Conservation (phyloP, 805 yeast genomes). For the Yueomyces sinensis region DNA sequence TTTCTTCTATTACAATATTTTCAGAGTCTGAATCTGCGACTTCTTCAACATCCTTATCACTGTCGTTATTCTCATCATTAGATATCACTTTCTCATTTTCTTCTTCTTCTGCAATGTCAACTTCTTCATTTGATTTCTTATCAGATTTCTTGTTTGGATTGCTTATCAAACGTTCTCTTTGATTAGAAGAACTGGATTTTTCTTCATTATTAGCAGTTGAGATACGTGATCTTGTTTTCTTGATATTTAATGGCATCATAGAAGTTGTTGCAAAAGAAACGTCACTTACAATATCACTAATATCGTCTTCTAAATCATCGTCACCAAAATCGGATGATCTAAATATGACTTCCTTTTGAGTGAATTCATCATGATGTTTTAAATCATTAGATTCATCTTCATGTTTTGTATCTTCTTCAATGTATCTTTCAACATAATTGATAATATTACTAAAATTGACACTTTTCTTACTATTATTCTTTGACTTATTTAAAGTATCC, state of each 20-base stretch:
- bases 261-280: conserved; percentile 21
- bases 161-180: neutral
- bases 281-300: conserved; percentile 22
- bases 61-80: neutral
- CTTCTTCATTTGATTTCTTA: neutral
- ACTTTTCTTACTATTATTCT: conserved; percentile 12
- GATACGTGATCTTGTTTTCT: conserved; percentile 7
- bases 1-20: neutral
- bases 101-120: neutral
- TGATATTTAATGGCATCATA: conserved; percentile 17
- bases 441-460: conserved; percentile 24
- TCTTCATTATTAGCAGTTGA: neutral
- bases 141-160: neutral
- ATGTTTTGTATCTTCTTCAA: conserved; percentile 12
- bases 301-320: conserved; percentile 13
- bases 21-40: neutral
- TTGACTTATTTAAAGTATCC: conserved; percentile 1
- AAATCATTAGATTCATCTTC: conserved; percentile 14
- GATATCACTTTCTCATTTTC: neutral
- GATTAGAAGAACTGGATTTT: neutral
- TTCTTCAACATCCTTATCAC: neutral
- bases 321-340: conserved; percentile 1
- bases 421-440: conserved; percentile 21
- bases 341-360: conserved; percentile 24
- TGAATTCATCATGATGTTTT: conserved; percentile 21